A percentile compares a stretch with the other conserved stretches of the same genome.
Conservation (phyloP, 768 basidiomycete genomes). For the Strobilomyces echinocephalus region DNA sequence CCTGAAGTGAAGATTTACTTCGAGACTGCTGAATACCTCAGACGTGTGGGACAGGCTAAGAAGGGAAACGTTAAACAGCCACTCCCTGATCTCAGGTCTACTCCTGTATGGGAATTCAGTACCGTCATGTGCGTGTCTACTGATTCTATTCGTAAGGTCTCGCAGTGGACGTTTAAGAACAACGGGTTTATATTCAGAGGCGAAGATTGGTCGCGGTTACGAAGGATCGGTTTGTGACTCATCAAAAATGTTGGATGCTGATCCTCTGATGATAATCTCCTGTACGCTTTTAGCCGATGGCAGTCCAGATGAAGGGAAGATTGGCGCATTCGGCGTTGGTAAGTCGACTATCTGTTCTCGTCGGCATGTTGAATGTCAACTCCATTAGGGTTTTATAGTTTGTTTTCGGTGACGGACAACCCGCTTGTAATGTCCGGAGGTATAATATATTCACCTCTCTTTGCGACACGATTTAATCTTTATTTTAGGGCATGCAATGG, state of each 20-base stretch:
- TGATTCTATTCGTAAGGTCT: constrained; percentile 42
- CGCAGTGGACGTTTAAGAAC: constrained; percentile 83
- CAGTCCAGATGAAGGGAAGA: constrained; percentile 24
- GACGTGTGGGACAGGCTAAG: constrained; percentile 13
- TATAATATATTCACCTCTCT: constrained; percentile 26
- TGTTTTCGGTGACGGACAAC: constrained; percentile 80
- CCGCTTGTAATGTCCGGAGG: constrained; percentile 81
- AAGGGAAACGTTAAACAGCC: constrained; percentile 8
- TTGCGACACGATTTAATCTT: neutral
- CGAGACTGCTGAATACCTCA: constrained; percentile 53
- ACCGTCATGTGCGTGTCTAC: neutral
- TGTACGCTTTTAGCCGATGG: constrained; percentile 15
- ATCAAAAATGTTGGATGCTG: too few species aligned
- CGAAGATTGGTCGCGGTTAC: neutral
- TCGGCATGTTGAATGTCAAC: neutral
- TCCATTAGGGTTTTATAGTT: constrained; percentile 58
- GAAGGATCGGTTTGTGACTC: neutral
- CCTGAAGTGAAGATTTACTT: constrained; percentile 75
- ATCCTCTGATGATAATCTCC: neutral
- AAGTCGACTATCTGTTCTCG: neutral
- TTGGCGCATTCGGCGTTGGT: constrained; percentile 26
- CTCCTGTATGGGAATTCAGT: constrained; percentile 40
- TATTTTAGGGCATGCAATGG: neutral
- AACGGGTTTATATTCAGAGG: constrained; percentile 76
- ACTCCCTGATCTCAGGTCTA: constrained; percentile 63